A percentile compares a stretch with the other conserved stretches of the same genome.
Evolutionary conservation across 306 rosid genomes (phyloP).

Genomic region (Malus sylvestris): DNA sequence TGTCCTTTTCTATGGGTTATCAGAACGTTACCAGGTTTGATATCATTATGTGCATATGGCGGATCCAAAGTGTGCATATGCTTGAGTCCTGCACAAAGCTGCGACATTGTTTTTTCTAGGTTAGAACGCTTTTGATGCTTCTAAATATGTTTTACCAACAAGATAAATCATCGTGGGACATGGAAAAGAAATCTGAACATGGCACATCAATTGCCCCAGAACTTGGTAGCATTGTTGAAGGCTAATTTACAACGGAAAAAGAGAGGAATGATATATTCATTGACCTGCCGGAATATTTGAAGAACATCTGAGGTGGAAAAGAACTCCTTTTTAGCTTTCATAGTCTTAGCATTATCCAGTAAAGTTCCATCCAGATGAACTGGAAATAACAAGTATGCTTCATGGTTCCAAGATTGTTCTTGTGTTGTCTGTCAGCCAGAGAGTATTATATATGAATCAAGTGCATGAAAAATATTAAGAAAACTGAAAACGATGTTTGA

Average conservation of each 20-base stretch:
- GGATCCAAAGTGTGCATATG: slow-evolving; percentile 93
- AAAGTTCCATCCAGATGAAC: slow-evolving; percentile 97
- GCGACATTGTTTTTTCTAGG: slow-evolving; percentile 29
- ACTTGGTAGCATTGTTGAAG: neutral
- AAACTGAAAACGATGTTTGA: neutral
- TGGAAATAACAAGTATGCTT: slow-evolving; percentile 91
- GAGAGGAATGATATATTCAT: slow-evolving; percentile 1
- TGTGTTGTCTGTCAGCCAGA: slow-evolving; percentile 56
- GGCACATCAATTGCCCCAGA: neutral
- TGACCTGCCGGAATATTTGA: slow-evolving; percentile 86
- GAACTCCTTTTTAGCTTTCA: slow-evolving; percentile 76
- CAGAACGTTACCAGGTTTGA: slow-evolving; percentile 95
- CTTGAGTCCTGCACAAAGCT: slow-evolving; percentile 97
- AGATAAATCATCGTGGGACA: neutral
- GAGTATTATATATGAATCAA: slow-evolving; percentile 4
- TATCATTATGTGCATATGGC: slow-evolving; percentile 94
- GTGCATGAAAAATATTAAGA: neutral
- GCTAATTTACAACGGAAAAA: neutral
- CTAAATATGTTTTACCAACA: neutral
- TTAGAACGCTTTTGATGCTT: slow-evolving; percentile 20
- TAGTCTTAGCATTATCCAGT: slow-evolving; percentile 75
- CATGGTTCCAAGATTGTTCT: slow-evolving; percentile 87
- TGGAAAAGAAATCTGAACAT: neutral
- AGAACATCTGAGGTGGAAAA: slow-evolving; percentile 85
- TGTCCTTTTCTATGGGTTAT: slow-evolving; percentile 69